Percentiles rank a stretch among this genome's conserved stretches.
Evolutionary conservation across 192 early-diverging fungal genomes (phyloP).

Genomic region (Backusella australiensis): DNA sequence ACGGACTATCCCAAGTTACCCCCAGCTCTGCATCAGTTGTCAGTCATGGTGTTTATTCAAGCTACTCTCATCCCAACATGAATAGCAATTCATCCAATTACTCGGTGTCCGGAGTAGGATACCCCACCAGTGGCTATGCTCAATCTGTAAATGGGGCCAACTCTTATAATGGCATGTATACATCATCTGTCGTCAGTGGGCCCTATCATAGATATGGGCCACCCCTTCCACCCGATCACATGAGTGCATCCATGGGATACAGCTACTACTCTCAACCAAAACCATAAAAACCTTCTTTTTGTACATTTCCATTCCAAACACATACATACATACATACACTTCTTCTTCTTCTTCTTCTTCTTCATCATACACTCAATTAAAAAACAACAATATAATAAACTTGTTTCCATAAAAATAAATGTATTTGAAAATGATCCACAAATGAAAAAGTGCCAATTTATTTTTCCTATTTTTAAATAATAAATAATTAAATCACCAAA

Average conservation of each 20-base stretch:
- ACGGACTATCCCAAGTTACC: slow-evolving; percentile 35
- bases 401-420: neutral
- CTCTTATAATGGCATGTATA: neutral
- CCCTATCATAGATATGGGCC: neutral
- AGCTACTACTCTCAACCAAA: neutral
- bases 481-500: too few species aligned
- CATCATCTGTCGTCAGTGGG: neutral
- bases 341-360: neutral
- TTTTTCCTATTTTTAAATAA: neutral
- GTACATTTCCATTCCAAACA: neutral
- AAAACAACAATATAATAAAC: neutral
- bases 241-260: neutral
- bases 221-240: too few species aligned
- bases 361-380: neutral
- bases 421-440: neutral
- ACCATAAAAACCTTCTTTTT: neutral
- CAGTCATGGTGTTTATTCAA: neutral
- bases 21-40: neutral
- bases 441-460: neutral
- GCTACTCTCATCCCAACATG: neutral
- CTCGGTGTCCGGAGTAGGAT: neutral
- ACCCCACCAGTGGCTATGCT: neutral
- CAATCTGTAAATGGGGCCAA: neutral
- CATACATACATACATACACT: neutral
- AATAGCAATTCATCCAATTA: neutral